Evolutionary conservation across 1,284 basidiomycete genomes (phyloP), one percentile per base, ranked within the genome.

Genomic region (Rhodofomes roseus): DNA sequence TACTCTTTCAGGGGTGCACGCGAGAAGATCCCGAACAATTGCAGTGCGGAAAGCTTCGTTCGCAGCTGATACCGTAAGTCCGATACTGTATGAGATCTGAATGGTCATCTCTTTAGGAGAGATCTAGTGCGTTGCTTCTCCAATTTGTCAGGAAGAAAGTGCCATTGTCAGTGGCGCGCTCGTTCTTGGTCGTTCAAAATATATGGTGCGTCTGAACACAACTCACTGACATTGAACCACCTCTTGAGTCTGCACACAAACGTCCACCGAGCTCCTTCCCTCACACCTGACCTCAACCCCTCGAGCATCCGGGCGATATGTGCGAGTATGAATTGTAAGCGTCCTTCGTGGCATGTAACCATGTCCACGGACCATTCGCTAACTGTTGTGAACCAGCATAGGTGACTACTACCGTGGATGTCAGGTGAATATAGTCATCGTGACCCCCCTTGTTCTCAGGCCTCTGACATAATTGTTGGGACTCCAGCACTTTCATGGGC

Each of bases 331-430:
- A 53, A 43, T 39, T 18, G 23, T 41, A 23, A 44, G 29, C 25
- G 2, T 29, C 4, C 4, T 18, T 48, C 12, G 9, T 14, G 25
- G 23, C 14, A 4, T 4, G 2, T 8, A 29, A 16, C 18, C 31
- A 29, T 18, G 34, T 53, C 37, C 39, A 18, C 31, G 25, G 31
- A 57, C 25, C 52, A 23, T 31, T 44, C 18, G 8, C 16, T 39
- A 51, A 25, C 40, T 25, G 12, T 16, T 29, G 25, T 54, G 56
- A 62, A 59, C n/a, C 66, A 86, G 84, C 36, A 74, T 86, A 52
- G 84, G 84, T 48, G 84, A 86, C 64, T 86, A 77, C 64, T 83
- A 84, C 66, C 79, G 84, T 68, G 84, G 84, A 29, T 86, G 84
- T 63, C 81, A 82, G 60, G 84, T 85, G 70, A 60, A 80, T 69